Evolutionary conservation across 495 filamentous ascomycete genomes (phyloP).

Genomic region (Xylaria castorea): DNA sequence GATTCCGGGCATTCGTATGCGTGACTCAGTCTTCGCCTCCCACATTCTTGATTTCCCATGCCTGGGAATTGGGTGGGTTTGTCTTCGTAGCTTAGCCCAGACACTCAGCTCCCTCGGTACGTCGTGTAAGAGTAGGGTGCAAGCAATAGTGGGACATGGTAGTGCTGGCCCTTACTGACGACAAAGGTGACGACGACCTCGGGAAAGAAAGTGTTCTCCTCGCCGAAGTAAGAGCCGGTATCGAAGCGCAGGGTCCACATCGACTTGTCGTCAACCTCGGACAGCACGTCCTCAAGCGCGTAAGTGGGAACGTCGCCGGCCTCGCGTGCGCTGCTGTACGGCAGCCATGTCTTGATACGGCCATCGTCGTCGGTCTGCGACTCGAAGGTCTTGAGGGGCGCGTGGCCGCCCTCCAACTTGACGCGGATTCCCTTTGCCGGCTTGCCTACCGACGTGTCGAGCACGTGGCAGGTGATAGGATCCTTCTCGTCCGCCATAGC

Average conservation of each 20-base stretch:
- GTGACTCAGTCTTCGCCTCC: background rate
- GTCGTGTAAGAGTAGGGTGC: conserved; percentile 93
- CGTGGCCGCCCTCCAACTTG: conserved; percentile 71
- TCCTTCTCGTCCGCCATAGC: conserved; percentile 51
- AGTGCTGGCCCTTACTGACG: conserved; percentile 76
- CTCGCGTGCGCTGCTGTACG: conserved; percentile 52
- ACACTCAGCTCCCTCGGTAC: conserved; percentile 73
- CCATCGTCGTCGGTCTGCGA: conserved; percentile 85
- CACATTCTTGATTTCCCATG: background rate
- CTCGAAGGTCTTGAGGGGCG: conserved; percentile 63
- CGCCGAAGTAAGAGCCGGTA: conserved; percentile 77
- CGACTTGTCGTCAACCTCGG: conserved; percentile 41
- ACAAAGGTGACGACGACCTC: conserved; percentile 88
- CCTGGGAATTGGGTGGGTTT: background rate
- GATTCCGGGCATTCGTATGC: background rate
- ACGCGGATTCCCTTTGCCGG: conserved; percentile 83
- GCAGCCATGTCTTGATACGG: conserved; percentile 79
- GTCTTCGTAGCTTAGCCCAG: background rate
- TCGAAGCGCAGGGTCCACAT: conserved; percentile 80
- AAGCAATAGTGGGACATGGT: conserved; percentile 90
- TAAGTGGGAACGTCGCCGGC: conserved; percentile 58
- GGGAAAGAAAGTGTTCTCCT: conserved; percentile 82
- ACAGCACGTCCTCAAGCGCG: conserved; percentile 58
- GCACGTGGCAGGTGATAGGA: conserved; percentile 67
- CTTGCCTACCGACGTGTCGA: conserved; percentile 63